phyloP scores from a whole-genome alignment of 2,329 filamentous ascomycete genomes.

The Ambrosiella cleistominuta region DNA sequence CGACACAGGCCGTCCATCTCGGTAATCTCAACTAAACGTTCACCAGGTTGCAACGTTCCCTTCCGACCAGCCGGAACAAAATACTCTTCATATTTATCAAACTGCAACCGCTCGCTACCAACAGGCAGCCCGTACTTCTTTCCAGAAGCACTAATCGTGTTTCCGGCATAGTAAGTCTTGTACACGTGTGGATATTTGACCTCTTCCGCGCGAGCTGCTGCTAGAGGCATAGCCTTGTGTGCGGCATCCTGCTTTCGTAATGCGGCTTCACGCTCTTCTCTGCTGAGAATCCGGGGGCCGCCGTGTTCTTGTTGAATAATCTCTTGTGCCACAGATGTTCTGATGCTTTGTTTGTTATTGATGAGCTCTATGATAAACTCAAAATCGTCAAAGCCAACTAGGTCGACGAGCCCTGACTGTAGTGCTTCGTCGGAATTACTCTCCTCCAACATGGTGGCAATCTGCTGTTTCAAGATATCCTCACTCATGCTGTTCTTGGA shows the following conservation, averaged over 20 bases:
- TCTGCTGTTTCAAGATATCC: conserved; percentile 57
- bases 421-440: conserved; percentile 60
- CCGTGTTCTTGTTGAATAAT: conserved; percentile 6
- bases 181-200: conserved; percentile 89
- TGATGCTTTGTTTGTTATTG: conserved; percentile 52
- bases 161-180: conserved; percentile 64
- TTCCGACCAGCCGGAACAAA: conserved; percentile 67
- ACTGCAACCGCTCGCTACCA: conserved; percentile 53
- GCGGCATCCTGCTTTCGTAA: conserved; percentile 59
- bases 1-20: conserved; percentile 79
- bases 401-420: conserved; percentile 77
- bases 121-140: conserved; percentile 67
- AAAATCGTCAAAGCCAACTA: conserved; percentile 82
- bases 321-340: conserved; percentile 23
- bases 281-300: conserved; percentile 42
- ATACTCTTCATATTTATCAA: conserved; percentile 75
- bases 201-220: conserved; percentile 52
- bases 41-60: conserved; percentile 52
- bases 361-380: conserved; percentile 90
- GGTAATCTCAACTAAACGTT: conserved; percentile 59
- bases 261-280: conserved; percentile 59
- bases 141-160: conserved; percentile 63
- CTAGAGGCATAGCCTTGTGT: conserved; percentile 63
- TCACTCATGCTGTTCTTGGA: conserved; percentile 48
- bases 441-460: conserved; percentile 56